These are phyloP conservation scores for Lodderomyces jiufengensis DNA, from an alignment of 1,139 yeast genomes.

Conservation along the genomic window DNA sequence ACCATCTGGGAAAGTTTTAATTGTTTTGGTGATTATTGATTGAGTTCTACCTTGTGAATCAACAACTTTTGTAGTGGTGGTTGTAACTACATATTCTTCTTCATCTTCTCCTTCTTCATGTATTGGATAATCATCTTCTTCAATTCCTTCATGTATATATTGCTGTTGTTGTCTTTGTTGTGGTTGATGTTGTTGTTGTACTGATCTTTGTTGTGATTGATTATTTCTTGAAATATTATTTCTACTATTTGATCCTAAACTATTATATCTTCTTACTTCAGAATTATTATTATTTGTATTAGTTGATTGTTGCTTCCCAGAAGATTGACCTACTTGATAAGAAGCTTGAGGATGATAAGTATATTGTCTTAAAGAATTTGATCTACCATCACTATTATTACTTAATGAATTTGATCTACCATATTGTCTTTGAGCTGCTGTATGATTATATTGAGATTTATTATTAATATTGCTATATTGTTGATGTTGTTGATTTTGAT, in stretches of 20 bases:
- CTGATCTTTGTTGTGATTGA: constrained; percentile 1
- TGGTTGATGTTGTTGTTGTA: constrained; percentile 4
- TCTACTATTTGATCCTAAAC: constrained; percentile 15
- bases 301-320: neutral
- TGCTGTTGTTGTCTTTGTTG: constrained; percentile 6
- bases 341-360: constrained; percentile 43
- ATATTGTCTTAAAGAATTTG: constrained; percentile 25
- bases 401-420: constrained; percentile 17
- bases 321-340: constrained; percentile 24
- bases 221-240: constrained; percentile 10
- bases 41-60: constrained; percentile 42
- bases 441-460: neutral
- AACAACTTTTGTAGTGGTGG: constrained; percentile 44
- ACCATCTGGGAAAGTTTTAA: constrained; percentile 42
- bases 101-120: constrained; percentile 20
- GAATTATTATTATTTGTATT: constrained; percentile 9
- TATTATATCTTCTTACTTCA: constrained; percentile 20
- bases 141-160: constrained; percentile 5
- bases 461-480: neutral
- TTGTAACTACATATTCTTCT: constrained; percentile 32
- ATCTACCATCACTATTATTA: neutral
- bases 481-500: constrained; percentile 13
- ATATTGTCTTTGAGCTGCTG: constrained; percentile 7
- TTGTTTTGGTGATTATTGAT: constrained; percentile 43
- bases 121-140: constrained; percentile 8